Evolutionary conservation across 306 rosid species (phyloP).

Genomic region (Ammopiptanthus mongolicus): DNA sequence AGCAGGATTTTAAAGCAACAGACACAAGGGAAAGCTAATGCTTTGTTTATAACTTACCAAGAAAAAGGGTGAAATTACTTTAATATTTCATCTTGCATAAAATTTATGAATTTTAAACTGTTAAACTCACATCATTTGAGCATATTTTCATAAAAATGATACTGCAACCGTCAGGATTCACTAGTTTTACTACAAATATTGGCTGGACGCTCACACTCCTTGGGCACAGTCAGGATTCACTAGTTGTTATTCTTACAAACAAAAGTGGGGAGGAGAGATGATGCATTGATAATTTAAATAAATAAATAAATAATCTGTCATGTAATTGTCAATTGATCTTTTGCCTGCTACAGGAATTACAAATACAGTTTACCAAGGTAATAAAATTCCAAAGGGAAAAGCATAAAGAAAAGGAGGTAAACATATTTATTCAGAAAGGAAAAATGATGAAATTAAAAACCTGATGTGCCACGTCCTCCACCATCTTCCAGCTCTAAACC

Average conservation of each 20-base stretch:
- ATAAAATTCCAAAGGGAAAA: background rate
- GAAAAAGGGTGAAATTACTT: background rate
- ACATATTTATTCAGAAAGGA: background rate
- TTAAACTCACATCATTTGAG: background rate
- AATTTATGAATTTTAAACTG: background rate
- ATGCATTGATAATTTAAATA: background rate
- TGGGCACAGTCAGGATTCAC: no score
- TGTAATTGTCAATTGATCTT: background rate
- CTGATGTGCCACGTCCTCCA: conserved; percentile 99
- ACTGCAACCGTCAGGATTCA: background rate
- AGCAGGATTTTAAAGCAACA: background rate
- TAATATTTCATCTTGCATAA: background rate
- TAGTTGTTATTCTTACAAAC: background rate
- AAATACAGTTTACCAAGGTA: background rate
- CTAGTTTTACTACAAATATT: background rate
- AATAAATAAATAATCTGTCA: background rate
- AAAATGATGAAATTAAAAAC: conserved; percentile 20
- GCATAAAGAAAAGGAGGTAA: background rate
- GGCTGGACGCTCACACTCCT: background rate
- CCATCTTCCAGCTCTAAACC: conserved; percentile 99
- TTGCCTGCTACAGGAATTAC: background rate
- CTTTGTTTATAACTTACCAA: background rate
- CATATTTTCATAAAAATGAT: conserved; percentile 4
- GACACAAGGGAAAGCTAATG: background rate
- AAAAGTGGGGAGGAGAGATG: background rate